These are phyloP conservation scores for Aureobasidium namibiae DNA, from an alignment of 2,329 filamentous ascomycete genomes.

Conservation along the genomic window DNA sequence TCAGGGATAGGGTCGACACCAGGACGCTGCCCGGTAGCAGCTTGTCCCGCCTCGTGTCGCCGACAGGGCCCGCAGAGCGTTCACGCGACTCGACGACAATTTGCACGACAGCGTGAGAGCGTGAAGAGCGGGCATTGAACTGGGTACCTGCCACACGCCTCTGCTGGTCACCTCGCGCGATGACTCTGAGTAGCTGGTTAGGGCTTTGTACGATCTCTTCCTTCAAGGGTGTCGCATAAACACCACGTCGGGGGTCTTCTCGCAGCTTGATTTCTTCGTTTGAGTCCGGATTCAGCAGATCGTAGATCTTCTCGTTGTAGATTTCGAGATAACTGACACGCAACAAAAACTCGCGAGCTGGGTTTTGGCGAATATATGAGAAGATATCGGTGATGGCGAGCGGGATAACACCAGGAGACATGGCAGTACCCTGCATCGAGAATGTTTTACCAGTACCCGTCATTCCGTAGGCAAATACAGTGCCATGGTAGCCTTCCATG, in stretches of 20 bases:
- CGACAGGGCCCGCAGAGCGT: conserved; percentile 51
- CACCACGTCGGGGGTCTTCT: conserved; percentile 91
- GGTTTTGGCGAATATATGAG: conserved; percentile 96
- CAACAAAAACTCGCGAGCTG: conserved; percentile 84
- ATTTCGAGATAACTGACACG: conserved; percentile 98
- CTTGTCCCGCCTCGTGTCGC: conserved; percentile 51
- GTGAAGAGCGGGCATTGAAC: conserved; percentile 92
- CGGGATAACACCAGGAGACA: conserved; percentile 91
- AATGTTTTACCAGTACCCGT: conserved; percentile 98
- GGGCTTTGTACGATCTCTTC: conserved; percentile 98
- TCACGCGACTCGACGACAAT: conserved; percentile 97
- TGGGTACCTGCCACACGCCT: conserved; percentile 89
- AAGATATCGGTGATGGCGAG: conserved; percentile 98
- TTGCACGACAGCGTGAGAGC: conserved; percentile 96
- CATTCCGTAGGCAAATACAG: conserved; percentile 98
- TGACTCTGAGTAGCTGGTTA: conserved; percentile 87
- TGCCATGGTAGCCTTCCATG: conserved; percentile 98
- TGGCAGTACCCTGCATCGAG: conserved; percentile 97
- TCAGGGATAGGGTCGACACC: conserved; percentile 89
- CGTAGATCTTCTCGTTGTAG: conserved; percentile 96
- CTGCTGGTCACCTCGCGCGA: conserved; percentile 86
- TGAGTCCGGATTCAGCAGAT: conserved; percentile 68
- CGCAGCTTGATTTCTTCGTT: conserved; percentile 92
- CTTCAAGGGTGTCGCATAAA: conserved; percentile 92
- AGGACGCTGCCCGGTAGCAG: conserved; percentile 80